These are phyloP conservation scores for Podaxis pistillaris DNA, from an alignment of 768 basidiomycete species.

Conservation along the genomic window DNA sequence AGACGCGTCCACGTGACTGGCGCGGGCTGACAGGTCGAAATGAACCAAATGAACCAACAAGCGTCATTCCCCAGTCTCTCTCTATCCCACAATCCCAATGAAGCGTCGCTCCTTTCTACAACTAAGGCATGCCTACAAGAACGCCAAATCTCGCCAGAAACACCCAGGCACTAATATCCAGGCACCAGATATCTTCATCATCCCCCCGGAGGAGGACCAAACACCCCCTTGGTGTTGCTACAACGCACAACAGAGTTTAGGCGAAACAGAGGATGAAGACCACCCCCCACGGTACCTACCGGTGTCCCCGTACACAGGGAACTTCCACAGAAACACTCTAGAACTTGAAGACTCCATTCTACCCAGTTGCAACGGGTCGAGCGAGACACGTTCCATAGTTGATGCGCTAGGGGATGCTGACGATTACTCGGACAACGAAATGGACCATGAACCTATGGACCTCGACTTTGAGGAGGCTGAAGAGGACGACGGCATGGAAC, in stretches of 20 bases:
- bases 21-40: slow-evolving; percentile 22
- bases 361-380: slow-evolving; percentile 17
- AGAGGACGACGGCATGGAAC: slow-evolving; percentile 16
- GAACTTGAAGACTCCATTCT: slow-evolving; percentile 11
- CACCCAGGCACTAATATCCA: slow-evolving; percentile 17
- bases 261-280: slow-evolving; percentile 18
- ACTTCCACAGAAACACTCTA: slow-evolving; percentile 11
- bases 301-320: slow-evolving; percentile 15
- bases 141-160: not conserved
- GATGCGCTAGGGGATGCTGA: slow-evolving; percentile 27
- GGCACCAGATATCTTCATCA: slow-evolving; percentile 53
- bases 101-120: slow-evolving; percentile 12
- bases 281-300: slow-evolving; percentile 7
- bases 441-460: slow-evolving; percentile 23
- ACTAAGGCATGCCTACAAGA: not conserved
- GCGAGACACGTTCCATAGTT: slow-evolving; percentile 28
- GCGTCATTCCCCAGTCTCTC: slow-evolving; percentile 4
- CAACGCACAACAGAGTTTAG: slow-evolving; percentile 38
- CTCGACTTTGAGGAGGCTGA: slow-evolving; percentile 22
- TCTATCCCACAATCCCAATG: slow-evolving; percentile 10
- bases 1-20: slow-evolving; percentile 30
- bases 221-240: slow-evolving; percentile 57
- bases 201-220: slow-evolving; percentile 59
- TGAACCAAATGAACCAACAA: not conserved
- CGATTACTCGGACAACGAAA: slow-evolving; percentile 24